Evolutionary conservation across 1,284 basidiomycete genomes (phyloP).

Genomic region (Papiliotrema laurentii): DNA sequence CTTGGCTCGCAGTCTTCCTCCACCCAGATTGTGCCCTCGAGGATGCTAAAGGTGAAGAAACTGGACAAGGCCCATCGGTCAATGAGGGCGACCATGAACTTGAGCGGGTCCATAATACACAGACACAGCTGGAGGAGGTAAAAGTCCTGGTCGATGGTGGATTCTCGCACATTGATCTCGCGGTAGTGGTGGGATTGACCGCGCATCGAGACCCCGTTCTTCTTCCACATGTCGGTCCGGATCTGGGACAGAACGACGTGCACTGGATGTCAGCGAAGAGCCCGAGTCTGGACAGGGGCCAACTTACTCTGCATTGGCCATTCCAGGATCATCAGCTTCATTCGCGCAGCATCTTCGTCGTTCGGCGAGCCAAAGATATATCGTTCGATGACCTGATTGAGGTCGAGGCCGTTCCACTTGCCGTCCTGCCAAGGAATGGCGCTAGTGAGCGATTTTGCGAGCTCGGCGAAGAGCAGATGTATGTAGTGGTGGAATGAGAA

Average conservation of each 20-base stretch:
- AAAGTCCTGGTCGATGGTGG: slow-evolving; percentile 95
- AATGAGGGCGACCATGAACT: slow-evolving; percentile 77
- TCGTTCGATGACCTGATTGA: slow-evolving; percentile 16
- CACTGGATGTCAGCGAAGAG: slow-evolving; percentile 19
- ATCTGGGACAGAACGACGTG: slow-evolving; percentile 75
- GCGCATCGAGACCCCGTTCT: slow-evolving; percentile 92
- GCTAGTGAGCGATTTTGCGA: slow-evolving; percentile 58
- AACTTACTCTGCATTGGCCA: slow-evolving; percentile 75
- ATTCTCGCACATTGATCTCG: slow-evolving; percentile 89
- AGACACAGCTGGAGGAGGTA: slow-evolving; percentile 85
- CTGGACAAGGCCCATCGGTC: slow-evolving; percentile 79
- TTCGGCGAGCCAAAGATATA: slow-evolving; percentile 13
- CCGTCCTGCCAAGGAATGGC: slow-evolving; percentile 13
- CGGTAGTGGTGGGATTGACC: slow-evolving; percentile 96
- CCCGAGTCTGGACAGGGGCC: neutral
- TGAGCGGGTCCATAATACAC: slow-evolving; percentile 70
- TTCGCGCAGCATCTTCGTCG: slow-evolving; percentile 11
- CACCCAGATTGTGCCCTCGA: slow-evolving; percentile 25
- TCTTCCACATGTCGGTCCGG: slow-evolving; percentile 91
- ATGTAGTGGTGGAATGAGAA: slow-evolving; percentile 81
- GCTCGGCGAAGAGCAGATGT: slow-evolving; percentile 86
- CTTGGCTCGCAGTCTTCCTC: slow-evolving; percentile 27
- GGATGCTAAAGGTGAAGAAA: slow-evolving; percentile 65
- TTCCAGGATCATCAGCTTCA: slow-evolving; percentile 62
- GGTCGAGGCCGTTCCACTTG: slow-evolving; percentile 7